These are phyloP conservation scores for Aegilops umbellulata DNA, from an alignment of 176 grass and related monocot species.

Conservation along the genomic window DNA sequence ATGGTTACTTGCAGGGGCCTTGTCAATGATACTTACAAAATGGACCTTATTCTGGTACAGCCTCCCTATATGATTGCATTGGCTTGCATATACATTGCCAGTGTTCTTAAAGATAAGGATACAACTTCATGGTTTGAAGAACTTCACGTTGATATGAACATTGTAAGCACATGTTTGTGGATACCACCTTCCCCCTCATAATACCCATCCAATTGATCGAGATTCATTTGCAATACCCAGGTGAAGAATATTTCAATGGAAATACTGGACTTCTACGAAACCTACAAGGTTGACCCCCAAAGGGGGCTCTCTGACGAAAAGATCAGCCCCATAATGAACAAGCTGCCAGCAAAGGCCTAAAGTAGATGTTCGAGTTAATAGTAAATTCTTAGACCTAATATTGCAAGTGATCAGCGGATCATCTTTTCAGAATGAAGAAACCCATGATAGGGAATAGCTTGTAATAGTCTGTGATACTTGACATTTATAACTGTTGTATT, in stretches of 20 bases:
- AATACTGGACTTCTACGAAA: constrained; percentile 90
- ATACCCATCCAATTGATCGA: neutral
- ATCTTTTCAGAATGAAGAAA: neutral
- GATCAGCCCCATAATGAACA: constrained; percentile 79
- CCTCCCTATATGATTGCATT: constrained; percentile 97
- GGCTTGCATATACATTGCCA: constrained; percentile 93
- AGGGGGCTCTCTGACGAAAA: constrained; percentile 68
- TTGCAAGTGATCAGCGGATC: neutral
- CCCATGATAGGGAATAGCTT: neutral
- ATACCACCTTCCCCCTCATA: neutral
- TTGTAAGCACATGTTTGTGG: constrained; percentile 26
- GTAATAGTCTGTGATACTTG: neutral
- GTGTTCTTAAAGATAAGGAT: constrained; percentile 81
- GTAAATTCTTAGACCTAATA: neutral
- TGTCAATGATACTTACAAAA: constrained; percentile 96
- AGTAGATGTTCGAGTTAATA: neutral
- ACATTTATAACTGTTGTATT: neutral
- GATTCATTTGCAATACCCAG: constrained; percentile 25
- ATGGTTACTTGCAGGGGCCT: constrained; percentile 65
- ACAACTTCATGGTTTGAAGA: constrained; percentile 86
- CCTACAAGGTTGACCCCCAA: constrained; percentile 59
- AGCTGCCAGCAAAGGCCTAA: constrained; percentile 60
- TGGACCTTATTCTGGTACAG: constrained; percentile 92
- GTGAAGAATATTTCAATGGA: constrained; percentile 95
- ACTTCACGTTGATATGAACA: constrained; percentile 91